Percentiles rank a stretch among this genome's conserved stretches.
phyloP scores from a whole-genome alignment of 2,329 filamentous ascomycete species.

The Acrodontium crateriforme region DNA sequence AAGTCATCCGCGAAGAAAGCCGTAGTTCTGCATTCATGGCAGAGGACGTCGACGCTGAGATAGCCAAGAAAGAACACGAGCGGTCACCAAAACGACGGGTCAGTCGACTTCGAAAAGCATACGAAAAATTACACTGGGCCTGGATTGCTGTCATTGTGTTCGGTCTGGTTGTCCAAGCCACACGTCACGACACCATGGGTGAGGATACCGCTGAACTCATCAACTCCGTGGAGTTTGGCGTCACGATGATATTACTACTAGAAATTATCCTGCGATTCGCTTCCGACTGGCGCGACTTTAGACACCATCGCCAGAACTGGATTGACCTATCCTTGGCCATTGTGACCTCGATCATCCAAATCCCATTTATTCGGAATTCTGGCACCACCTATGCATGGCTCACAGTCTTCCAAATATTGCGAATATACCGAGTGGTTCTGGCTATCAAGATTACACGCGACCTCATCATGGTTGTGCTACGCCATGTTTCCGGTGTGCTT shows the following conservation, averaged over 20 bases:
- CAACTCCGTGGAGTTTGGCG: constrained; percentile 53
- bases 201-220: constrained; percentile 49
- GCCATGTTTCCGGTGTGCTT: constrained; percentile 80
- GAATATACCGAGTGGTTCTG: constrained; percentile 82
- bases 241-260: constrained; percentile 63
- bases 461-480: constrained; percentile 73
- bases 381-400: constrained; percentile 71
- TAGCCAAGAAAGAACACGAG: constrained; percentile 17
- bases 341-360: constrained; percentile 69
- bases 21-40: constrained; percentile 84
- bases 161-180: constrained; percentile 64
- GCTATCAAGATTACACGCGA: constrained; percentile 77
- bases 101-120: constrained; percentile 51
- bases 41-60: constrained; percentile 41
- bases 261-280: constrained; percentile 72
- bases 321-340: constrained; percentile 70
- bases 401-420: constrained; percentile 81
- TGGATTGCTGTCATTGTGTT: constrained; percentile 74
- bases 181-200: constrained; percentile 65
- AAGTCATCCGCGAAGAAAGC: constrained; percentile 94
- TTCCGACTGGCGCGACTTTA: constrained; percentile 70
- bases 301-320: constrained; percentile 58
- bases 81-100: constrained; percentile 24
- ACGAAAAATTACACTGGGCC: constrained; percentile 57
- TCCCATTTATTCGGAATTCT: constrained; percentile 64